These are phyloP conservation scores for Cochlearia excelsa DNA, from an alignment of 345 rosid species.

Conservation along the genomic window DNA sequence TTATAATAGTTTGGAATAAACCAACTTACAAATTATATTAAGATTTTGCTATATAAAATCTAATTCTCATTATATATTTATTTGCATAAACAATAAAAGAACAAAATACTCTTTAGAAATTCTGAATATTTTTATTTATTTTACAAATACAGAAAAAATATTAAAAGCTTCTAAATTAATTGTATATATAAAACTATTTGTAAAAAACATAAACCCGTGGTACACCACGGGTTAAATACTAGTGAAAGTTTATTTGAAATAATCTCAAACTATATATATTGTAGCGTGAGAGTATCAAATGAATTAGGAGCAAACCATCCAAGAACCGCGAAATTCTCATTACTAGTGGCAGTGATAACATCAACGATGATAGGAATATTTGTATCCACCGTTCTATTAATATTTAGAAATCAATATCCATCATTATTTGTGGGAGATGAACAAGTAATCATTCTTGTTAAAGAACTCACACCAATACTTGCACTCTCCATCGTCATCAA, in stretches of 20 bases:
- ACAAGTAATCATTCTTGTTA: slow-evolving; percentile 50
- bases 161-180: no score
- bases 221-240: no score
- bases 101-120: no score
- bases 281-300: slow-evolving; percentile 82
- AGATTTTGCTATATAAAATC: no score
- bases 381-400: slow-evolving; percentile 44
- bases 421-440: slow-evolving; percentile 54
- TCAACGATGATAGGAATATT: slow-evolving; percentile 49
- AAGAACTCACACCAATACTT: slow-evolving; percentile 66
- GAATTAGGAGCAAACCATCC: slow-evolving; percentile 83
- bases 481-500: slow-evolving; percentile 63
- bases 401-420: slow-evolving; percentile 51
- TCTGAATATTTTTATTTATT: no score
- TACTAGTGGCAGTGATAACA: slow-evolving; percentile 61
- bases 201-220: no score
- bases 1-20: no score
- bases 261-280: slow-evolving; percentile 1
- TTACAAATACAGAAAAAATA: no score
- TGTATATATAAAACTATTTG: no score
- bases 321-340: slow-evolving; percentile 59
- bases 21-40: no score
- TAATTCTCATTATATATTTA: no score
- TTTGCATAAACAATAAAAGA: no score
- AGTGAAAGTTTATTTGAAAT: not conserved